phyloP scores from a whole-genome alignment of 2,329 filamentous ascomycete species.

The Cercospora janseana region DNA sequence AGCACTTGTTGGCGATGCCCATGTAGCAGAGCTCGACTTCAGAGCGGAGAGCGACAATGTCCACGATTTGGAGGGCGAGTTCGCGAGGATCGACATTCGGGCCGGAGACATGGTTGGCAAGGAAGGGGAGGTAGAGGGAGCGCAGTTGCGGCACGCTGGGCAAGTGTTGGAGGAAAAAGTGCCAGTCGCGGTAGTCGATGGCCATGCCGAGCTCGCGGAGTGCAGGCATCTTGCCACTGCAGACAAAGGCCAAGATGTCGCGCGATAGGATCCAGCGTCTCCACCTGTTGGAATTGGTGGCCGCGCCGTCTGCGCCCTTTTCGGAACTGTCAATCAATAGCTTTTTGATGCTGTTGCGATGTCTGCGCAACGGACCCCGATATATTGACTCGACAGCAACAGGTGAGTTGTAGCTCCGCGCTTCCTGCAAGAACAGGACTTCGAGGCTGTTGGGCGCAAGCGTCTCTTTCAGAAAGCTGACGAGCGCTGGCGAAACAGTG shows the following conservation, averaged over 20 bases:
- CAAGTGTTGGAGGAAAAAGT: slow-evolving; percentile 73
- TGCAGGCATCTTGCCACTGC: slow-evolving; percentile 70
- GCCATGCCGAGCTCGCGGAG: slow-evolving; percentile 70
- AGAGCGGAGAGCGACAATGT: slow-evolving; percentile 72
- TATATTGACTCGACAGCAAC: slow-evolving; percentile 71
- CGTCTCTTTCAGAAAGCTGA: slow-evolving; percentile 73
- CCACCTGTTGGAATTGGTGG: slow-evolving; percentile 51
- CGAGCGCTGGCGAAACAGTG: slow-evolving; percentile 64
- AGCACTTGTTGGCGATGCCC: slow-evolving; percentile 74
- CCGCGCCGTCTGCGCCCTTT: slow-evolving; percentile 45
- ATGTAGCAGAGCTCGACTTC: slow-evolving; percentile 77
- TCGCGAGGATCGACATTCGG: slow-evolving; percentile 62
- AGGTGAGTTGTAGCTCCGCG: slow-evolving; percentile 52
- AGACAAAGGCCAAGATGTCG: slow-evolving; percentile 70
- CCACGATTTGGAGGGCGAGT: slow-evolving; percentile 71
- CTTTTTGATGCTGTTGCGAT: slow-evolving; percentile 68
- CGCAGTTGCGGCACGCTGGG: slow-evolving; percentile 68
- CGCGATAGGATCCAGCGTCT: slow-evolving; percentile 68
- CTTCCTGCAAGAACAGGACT: slow-evolving; percentile 72
- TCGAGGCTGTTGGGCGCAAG: slow-evolving; percentile 77
- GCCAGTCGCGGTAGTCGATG: slow-evolving; percentile 76
- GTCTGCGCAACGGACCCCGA: slow-evolving; percentile 66
- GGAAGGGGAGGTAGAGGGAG: slow-evolving; percentile 67
- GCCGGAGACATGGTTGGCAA: slow-evolving; percentile 60
- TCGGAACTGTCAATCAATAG: slow-evolving; percentile 71